Evolutionary conservation across 2,329 filamentous ascomycete species (phyloP), one percentile per base, ranked within the genome.

Genomic region (Ceratocystis albifundus): DNA sequence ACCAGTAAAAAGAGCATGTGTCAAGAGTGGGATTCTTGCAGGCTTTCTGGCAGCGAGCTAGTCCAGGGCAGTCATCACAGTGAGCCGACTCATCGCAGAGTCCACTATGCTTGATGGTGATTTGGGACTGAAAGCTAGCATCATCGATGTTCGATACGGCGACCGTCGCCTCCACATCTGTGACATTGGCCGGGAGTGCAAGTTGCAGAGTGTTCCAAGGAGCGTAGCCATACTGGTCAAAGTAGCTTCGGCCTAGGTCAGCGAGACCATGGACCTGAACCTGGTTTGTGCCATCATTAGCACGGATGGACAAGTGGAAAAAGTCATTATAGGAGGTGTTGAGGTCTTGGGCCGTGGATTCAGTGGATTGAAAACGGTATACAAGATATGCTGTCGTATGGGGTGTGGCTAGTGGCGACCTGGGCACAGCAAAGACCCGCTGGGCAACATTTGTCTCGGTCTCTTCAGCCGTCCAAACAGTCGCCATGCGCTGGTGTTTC

Each of bases 1-100:
- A 57, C 45, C 64, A 65, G 59, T 68, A 65, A 30, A 68, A 68
- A 6, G 61, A 32, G 45, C 66, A 68, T 4, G 63, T 68, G 25
- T 65, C 59, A 6, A 30, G 6, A 5, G 48, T 41, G 10, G 64
- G 64, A 7, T 44, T 41, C 17, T 25, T 36, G 48, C 66, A 68
- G 1, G 61, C 45, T 12, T 22, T 30, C 28, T 68, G 63, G 66
- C 66, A 68, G n/a, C 64, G 64, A 6, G 66, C 59, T 32, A 68
- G 50, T 3, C 64, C 63, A 41, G 66, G 66, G 50, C 66, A 68
- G 10, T 63, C 63, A 6, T 50, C 59, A 30, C 63, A 68, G 22
- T 30, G 57, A 17, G 66, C 66, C 2, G 59, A 59, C 20, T 44
- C 15, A 17, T 50, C 61, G 32, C 63, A 68, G 36, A 68, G 20